Base-by-base conservation (phyloP, 441 rosid species). In the Pelargonium citronellum region DNA sequence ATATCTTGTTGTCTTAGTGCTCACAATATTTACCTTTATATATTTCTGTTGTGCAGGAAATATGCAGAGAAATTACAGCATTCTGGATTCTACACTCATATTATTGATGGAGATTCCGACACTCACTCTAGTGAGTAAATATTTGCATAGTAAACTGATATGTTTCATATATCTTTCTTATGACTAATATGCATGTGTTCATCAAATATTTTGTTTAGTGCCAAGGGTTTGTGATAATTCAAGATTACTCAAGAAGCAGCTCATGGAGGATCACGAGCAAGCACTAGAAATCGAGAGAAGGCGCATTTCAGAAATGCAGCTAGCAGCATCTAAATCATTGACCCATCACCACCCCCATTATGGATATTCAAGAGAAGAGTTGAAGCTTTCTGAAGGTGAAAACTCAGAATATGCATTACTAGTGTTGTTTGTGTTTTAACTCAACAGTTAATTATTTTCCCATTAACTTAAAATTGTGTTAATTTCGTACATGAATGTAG, bases 21-120 rank as follows among this genome's bases (percentile, higher is more conserved):
- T 27, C 30, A 2, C 30, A 27, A 27, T 27, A 27, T 27, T 27
- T 27, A 27, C 30, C 30, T 27, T 27, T 27, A 27, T 27, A 27
- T 27, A 27, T 27, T 27, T 27, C 9, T 55, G 7, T 39, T 53
- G 0, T 65, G 70, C 82, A 89, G 89, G 73, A 87, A 81, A 71
- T 82, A 75, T 79, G 79, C 75, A 58, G 95, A 87, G 27, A 83
- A 87, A 73, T 65, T 77, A 19, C 87, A 82, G 71, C 68, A 74
- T 55, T 34, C 74, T 0, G 66, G 79, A 72, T 79, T 76, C 64
- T 82, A 77, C 78, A 57, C 73, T 67, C 82, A 77, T 24, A 80
- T 74, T 67, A 27, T 70, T 2, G 89, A 84, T 34, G 77, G 73
- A 76, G 87, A 84, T 57, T 70, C 79, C 12, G 88, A 87, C 73